phyloP scores from a whole-genome alignment of 2,329 filamentous ascomycete genomes.

The Chaetomium sp. region DNA sequence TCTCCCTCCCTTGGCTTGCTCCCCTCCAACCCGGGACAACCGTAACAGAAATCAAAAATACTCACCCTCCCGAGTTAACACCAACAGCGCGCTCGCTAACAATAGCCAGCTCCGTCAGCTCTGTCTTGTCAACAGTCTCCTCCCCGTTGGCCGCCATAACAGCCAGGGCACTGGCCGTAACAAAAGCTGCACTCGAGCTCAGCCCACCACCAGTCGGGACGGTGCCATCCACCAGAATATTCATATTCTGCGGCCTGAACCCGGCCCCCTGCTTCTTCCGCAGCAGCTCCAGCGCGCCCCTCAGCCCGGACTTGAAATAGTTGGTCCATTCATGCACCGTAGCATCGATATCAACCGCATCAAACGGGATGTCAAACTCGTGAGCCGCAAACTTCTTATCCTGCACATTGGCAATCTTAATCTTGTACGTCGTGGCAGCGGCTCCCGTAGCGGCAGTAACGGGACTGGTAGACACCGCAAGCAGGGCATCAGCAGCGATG shows the following conservation, averaged over 20 bases:
- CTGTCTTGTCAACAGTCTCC: constrained; percentile 75
- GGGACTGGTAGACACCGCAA: constrained; percentile 62
- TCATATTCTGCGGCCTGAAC: constrained; percentile 70
- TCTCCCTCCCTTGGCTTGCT: too few relatives aligned
- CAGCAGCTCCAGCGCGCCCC: constrained; percentile 73
- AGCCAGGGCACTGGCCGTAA: constrained; percentile 81
- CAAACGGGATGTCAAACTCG: constrained; percentile 64
- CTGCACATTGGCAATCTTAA: constrained; percentile 77
- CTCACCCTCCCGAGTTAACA: constrained; percentile 89
- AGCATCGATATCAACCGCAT: constrained; percentile 73
- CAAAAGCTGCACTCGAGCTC: constrained; percentile 89
- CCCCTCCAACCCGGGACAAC: too few relatives aligned
- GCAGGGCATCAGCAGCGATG: constrained; percentile 81
- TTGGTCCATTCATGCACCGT: constrained; percentile 91
- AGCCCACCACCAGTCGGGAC: constrained; percentile 89
- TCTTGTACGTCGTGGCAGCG: constrained; percentile 49
- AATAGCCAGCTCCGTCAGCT: constrained; percentile 86
- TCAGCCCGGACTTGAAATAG: constrained; percentile 91
- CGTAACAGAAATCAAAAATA: not conserved
- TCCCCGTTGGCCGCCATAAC: constrained; percentile 82
- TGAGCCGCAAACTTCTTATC: constrained; percentile 66
- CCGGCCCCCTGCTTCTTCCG: constrained; percentile 54
- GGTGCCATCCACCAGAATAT: constrained; percentile 82
- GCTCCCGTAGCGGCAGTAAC: constrained; percentile 34
- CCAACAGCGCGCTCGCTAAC: constrained; percentile 91